A percentile compares a stretch with the other conserved stretches of the same genome.
phyloP scores from a whole-genome alignment of 169 alveolate genomes.

The Neospora caninum region DNA sequence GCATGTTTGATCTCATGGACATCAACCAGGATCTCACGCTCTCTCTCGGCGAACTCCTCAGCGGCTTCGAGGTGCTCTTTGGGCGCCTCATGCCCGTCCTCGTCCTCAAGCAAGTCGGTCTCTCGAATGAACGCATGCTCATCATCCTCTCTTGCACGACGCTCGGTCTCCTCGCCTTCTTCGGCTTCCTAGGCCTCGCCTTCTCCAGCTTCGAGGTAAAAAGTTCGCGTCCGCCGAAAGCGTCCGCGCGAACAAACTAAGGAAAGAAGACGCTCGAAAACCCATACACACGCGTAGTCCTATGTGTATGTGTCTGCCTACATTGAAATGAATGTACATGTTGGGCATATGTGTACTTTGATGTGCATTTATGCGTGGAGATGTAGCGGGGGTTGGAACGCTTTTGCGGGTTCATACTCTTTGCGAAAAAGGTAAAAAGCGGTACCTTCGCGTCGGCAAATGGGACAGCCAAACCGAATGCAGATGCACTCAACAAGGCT shows the following conservation, averaged over 20 bases:
- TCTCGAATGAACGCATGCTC: conserved; percentile 71
- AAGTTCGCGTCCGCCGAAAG: neutral
- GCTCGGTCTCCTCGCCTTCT: conserved; percentile 68
- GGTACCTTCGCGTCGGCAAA: too few relatives aligned
- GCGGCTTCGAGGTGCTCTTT: conserved; percentile 75
- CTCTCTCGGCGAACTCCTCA: conserved; percentile 70
- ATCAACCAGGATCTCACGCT: conserved; percentile 73
- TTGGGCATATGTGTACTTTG: too few relatives aligned
- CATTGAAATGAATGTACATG: neutral
- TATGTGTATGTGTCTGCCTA: neutral
- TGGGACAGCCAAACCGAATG: too few relatives aligned
- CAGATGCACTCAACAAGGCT: too few relatives aligned
- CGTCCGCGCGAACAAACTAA: neutral
- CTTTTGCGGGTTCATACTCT: too few relatives aligned
- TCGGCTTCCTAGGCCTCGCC: conserved; percentile 75
- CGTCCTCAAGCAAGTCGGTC: conserved; percentile 73
- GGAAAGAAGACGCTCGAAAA: neutral
- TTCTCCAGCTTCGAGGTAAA: conserved; percentile 72
- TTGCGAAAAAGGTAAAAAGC: too few relatives aligned
- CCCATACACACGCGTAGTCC: neutral
- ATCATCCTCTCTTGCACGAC: conserved; percentile 52
- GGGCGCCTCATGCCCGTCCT: conserved; percentile 72
- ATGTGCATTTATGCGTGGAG: too few relatives aligned
- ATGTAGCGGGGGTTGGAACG: too few relatives aligned
- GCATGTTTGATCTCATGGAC: conserved; percentile 78